These are phyloP conservation scores for Mycena capillaripes DNA, from an alignment of 768 basidiomycete species.

Conservation along the genomic window DNA sequence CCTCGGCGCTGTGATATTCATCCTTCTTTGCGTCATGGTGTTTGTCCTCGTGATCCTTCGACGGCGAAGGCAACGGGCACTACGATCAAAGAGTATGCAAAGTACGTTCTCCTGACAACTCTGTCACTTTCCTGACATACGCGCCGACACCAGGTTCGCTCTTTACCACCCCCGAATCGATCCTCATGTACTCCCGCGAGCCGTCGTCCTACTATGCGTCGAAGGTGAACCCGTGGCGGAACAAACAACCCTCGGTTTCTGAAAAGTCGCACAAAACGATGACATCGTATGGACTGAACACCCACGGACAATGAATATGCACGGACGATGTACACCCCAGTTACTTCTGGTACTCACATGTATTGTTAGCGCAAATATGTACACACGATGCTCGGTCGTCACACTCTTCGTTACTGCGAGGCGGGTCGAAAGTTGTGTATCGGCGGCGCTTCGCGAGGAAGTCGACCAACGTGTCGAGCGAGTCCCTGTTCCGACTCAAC, in stretches of 20 bases:
- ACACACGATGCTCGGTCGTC: too few relatives aligned
- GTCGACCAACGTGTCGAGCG: too few relatives aligned
- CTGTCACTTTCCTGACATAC: not conserved
- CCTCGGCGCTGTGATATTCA: slow-evolving; percentile 41
- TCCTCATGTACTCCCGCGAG: slow-evolving; percentile 20
- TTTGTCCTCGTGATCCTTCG: slow-evolving; percentile 32
- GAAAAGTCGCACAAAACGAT: slow-evolving; percentile 1
- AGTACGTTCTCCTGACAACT: not conserved
- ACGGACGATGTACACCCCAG: too few relatives aligned
- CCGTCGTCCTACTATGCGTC: slow-evolving; percentile 6
- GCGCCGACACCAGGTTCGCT: slow-evolving; percentile 24
- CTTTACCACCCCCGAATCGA: slow-evolving; percentile 30
- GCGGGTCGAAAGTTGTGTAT: too few relatives aligned
- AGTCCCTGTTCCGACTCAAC: too few relatives aligned
- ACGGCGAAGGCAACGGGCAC: slow-evolving; percentile 29
- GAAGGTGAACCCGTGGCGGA: not conserved
- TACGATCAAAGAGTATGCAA: not conserved
- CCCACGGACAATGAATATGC: too few relatives aligned
- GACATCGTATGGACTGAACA: too few relatives aligned
- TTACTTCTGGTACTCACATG: too few relatives aligned
- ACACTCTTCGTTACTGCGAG: too few relatives aligned
- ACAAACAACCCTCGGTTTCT: not conserved
- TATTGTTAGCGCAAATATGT: too few relatives aligned
- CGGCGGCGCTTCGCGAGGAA: too few relatives aligned
- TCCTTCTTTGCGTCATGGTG: slow-evolving; percentile 32